Conservation (phyloP, 2,329 filamentous ascomycete species). For the Helotiales sp. region DNA sequence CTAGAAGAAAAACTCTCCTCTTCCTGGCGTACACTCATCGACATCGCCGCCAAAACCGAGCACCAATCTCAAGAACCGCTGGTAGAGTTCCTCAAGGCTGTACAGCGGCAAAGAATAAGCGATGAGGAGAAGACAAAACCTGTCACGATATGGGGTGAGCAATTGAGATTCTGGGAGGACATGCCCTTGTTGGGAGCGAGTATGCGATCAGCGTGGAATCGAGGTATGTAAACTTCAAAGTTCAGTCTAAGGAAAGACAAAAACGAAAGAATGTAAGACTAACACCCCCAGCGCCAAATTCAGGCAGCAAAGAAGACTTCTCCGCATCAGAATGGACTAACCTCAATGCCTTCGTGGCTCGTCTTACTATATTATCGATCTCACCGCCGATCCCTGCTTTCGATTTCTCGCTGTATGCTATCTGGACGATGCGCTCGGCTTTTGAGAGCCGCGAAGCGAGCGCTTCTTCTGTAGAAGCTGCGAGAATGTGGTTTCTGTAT, state of each 20-base stretch:
- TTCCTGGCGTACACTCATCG: not conserved
- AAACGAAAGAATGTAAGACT: too few species aligned
- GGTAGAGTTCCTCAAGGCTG: not conserved
- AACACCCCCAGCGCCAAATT: not conserved
- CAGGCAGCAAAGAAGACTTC: slow-evolving; percentile 9
- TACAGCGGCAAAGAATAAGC: not conserved
- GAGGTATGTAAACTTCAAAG: not conserved
- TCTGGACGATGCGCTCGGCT: slow-evolving; percentile 11
- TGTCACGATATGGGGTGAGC: not conserved
- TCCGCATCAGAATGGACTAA: not conserved
- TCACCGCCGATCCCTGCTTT: not conserved
- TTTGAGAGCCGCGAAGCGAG: not conserved
- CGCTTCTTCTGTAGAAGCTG: not conserved
- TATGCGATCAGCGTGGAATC: slow-evolving; percentile 7
- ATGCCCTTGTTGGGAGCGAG: slow-evolving; percentile 8
- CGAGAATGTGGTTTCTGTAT: slow-evolving; percentile 10
- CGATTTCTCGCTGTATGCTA: slow-evolving; percentile 9
- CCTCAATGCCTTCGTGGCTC: slow-evolving; percentile 8
- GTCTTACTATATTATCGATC: not conserved
- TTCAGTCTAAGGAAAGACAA: too few species aligned
- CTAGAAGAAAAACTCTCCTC: slow-evolving; percentile 6
- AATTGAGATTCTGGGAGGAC: not conserved
- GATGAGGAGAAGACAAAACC: not conserved
- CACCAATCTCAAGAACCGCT: not conserved
- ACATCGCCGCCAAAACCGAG: not conserved